These are phyloP conservation scores for Lophiostoma macrostomum DNA, from an alignment of 495 filamentous ascomycete species.

Conservation along the genomic window DNA sequence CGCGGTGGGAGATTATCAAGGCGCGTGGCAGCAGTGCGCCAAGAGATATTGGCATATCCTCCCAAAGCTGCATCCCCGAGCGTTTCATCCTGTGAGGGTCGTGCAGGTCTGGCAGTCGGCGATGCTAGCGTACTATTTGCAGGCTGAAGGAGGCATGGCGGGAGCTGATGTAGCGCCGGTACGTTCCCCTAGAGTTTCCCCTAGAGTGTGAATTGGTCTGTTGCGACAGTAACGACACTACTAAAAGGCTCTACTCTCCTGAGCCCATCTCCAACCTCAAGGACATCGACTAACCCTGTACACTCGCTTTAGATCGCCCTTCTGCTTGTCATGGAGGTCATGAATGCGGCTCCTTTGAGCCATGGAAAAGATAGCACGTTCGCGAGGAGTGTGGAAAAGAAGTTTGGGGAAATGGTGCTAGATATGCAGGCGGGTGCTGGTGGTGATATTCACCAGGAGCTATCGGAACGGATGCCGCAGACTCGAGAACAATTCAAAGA, in stretches of 20 bases:
- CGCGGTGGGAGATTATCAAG: conserved; percentile 6
- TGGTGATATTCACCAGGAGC: not conserved
- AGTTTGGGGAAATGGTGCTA: conserved; percentile 22
- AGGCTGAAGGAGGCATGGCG: conserved; percentile 7
- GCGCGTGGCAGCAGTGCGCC: conserved; percentile 26
- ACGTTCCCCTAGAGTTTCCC: no score
- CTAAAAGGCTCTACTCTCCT: no score
- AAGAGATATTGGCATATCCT: conserved; percentile 36
- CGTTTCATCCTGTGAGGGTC: conserved; percentile 39
- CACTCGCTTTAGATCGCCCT: conserved; percentile 35
- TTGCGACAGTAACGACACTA: no score
- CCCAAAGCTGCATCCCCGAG: conserved; percentile 37
- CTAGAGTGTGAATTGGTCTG: no score
- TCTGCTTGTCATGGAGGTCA: conserved; percentile 36
- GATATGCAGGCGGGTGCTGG: conserved; percentile 19
- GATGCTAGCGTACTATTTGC: conserved; percentile 34
- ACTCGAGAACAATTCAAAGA: conserved; percentile 10
- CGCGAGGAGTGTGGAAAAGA: conserved; percentile 33
- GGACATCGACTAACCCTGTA: no score
- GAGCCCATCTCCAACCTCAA: no score
- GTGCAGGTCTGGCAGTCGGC: conserved; percentile 40
- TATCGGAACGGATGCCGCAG: conserved; percentile 1
- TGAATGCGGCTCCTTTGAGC: conserved; percentile 31
- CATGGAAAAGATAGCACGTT: conserved; percentile 38
- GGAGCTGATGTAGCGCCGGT: no score